Evolutionary conservation across 106 monocot genomes (phyloP), one percentile per base, ranked within the genome.

Genomic region (Platanthera zijinensis): DNA sequence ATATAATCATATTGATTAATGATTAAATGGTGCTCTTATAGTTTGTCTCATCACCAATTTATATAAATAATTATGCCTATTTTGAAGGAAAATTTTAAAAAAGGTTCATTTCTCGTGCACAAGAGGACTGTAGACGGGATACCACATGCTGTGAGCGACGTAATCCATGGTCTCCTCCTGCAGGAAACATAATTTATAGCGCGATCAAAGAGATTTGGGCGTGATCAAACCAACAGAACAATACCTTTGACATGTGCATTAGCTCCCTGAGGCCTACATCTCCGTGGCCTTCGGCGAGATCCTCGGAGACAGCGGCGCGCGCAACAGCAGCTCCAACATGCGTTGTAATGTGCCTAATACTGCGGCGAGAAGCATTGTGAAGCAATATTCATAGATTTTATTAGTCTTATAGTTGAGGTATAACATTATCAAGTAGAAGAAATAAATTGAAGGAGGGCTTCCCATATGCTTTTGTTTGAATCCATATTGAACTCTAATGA

Each of bases 261-360:
- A 99, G 73, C 59, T 94, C 92, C 84, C 82, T 94, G 48, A 75
- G 21, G 56, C 81, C 85, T 4, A 94, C 82, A 50, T 86, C 83
- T 52, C 79, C 78, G 71, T 84, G 77, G 28, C 99, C 94, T 78
- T 99, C 99, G 3, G 92, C 99, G 28, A 99, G 84, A 49, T 86
- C 85, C 84, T 99, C 99, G 69, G 84, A 82, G 76, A 99, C 78
- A 52, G 99, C 94, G 47, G 86, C 75, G 11, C 78, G 78, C 3
- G 94, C 81, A 21, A 99, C 99, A 71, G 99, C 88, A 15, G 99
- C 94, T 68, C 86, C 99, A 72, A 99, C 99, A 74, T 88, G 84
- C 30, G 99, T 83, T 6, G 99, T 99, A 15, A 99, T 94, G 72
- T 88, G 81, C 80, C 99, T 84, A 17, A 99, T 99, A 21, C 99